These are phyloP conservation scores for Microdochium trichocladiopsis DNA, from an alignment of 2,329 filamentous ascomycete species.

Conservation along the genomic window DNA sequence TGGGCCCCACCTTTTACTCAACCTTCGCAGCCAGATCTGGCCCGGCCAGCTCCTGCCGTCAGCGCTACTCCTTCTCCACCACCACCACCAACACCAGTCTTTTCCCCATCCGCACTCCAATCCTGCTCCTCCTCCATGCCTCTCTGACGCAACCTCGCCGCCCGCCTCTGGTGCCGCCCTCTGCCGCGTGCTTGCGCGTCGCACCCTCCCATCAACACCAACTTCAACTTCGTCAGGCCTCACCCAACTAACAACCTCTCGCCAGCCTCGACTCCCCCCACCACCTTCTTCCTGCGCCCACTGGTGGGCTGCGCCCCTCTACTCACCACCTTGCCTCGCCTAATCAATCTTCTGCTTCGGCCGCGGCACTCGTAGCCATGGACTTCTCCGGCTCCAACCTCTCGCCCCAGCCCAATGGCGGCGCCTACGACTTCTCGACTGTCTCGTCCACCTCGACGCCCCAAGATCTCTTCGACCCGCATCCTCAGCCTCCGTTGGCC, in stretches of 20 bases:
- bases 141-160: background rate
- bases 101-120: background rate
- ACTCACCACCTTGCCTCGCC: background rate
- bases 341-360: too few relatives aligned
- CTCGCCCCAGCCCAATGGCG: background rate
- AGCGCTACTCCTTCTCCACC: background rate
- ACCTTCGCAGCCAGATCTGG: background rate
- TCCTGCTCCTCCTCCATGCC: background rate
- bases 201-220: background rate
- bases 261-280: too few relatives aligned
- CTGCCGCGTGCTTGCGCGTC: background rate
- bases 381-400: background rate
- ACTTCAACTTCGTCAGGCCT: too few relatives aligned
- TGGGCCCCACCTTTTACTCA: too few relatives aligned
- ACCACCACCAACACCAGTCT: background rate
- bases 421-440: background rate
- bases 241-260: too few relatives aligned
- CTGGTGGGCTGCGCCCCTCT: background rate
- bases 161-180: too few relatives aligned
- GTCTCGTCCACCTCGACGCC: background rate
- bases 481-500: background rate
- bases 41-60: background rate
- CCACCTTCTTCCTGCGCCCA: too few relatives aligned
- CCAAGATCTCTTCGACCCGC: background rate
- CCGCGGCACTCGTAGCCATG: too few relatives aligned